Evolutionary conservation across 768 basidiomycete species (phyloP).

Genomic region (Rhizopogon vesiculosus): DNA sequence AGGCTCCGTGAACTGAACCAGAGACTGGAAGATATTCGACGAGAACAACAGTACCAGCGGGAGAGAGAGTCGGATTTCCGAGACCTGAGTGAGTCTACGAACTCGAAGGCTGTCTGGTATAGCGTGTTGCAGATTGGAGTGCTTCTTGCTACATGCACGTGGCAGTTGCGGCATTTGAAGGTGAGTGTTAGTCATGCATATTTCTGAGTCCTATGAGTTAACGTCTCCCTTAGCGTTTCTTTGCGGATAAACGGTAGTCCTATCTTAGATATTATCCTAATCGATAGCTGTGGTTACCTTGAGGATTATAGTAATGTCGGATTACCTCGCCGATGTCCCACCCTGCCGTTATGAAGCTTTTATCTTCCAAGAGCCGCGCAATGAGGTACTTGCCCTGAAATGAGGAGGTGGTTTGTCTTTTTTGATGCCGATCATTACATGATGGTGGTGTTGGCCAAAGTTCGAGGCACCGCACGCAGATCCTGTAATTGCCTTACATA

Average conservation of each 20-base stretch:
- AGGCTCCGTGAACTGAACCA: conserved; percentile 91
- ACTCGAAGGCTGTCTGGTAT: conserved; percentile 94
- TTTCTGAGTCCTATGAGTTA: conserved; percentile 3
- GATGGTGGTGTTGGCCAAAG: too few species aligned
- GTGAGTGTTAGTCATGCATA: conserved; percentile 37
- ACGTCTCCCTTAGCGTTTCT: conserved; percentile 55
- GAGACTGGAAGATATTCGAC: conserved; percentile 86
- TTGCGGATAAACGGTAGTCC: conserved; percentile 69
- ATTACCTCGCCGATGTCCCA: not conserved
- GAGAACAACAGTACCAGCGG: conserved; percentile 97
- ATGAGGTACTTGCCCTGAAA: not conserved
- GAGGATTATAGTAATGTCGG: too few species aligned
- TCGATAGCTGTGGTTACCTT: not conserved
- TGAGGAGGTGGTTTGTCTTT: not conserved
- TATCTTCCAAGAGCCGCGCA: too few species aligned
- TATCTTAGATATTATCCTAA: conserved; percentile 4
- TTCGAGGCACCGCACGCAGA: too few species aligned
- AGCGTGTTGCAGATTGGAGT: conserved; percentile 83
- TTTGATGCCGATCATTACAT: too few species aligned
- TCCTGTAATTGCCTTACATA: not conserved
- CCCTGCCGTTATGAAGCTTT: not conserved
- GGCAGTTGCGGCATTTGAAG: conserved; percentile 92
- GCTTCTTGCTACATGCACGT: conserved; percentile 78
- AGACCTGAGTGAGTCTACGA: conserved; percentile 84
- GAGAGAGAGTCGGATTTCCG: conserved; percentile 92